Base-by-base conservation (phyloP, 1,284 basidiomycete species). In the Cutaneotrichosporon mucoides region DNA sequence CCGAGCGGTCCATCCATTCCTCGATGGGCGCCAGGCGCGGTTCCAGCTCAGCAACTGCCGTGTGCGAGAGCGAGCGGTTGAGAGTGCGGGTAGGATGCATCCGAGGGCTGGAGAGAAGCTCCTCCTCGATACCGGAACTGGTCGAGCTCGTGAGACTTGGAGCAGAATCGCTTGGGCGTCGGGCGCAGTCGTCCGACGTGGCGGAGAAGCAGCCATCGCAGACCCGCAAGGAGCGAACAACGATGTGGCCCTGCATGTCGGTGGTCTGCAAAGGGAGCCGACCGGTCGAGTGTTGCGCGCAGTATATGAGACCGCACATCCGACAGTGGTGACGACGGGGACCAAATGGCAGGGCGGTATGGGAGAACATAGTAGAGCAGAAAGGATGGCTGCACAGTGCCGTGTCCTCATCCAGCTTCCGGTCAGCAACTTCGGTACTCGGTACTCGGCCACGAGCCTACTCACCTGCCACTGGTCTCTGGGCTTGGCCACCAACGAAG, bases 291-390 rank as follows among this genome's bases (percentile, higher is more conserved):
- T 76, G 75, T 1, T 54, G 15, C 36, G 61, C 55, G 59, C 75
- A 76, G 64, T 68, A 74, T 46, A 75, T 62, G 41, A 66, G 61
- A 12, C 75, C 75, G 47, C 75, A 76, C 40, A 66, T 49, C 1
- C 75, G 68, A 60, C 75, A 76, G 65, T 76, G 75, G 57, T 76
- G 75, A 37, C 73, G 64, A 6, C 75, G 62, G 11, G 70, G 68
- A 40, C 67, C 66, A 35, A 72, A 54, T 3, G 73, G 55, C 48
- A 73, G 68, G 15, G 64, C 59, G 38, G 65, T 57, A n/a, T 69
- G 66, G 9, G 62, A 64, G 53, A 76, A 76, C 64, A 73, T 68
- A 59, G 69, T 66, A 3, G 70, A 69, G 66, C 75, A 76, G 42
- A 69, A 62, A 7, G 72, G 70, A 58, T 62, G 65, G 47, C 66